Evolutionary conservation across 306 rosid species (phyloP), one percentile per base, ranked within the genome.

Genomic region (Betula pendula): DNA sequence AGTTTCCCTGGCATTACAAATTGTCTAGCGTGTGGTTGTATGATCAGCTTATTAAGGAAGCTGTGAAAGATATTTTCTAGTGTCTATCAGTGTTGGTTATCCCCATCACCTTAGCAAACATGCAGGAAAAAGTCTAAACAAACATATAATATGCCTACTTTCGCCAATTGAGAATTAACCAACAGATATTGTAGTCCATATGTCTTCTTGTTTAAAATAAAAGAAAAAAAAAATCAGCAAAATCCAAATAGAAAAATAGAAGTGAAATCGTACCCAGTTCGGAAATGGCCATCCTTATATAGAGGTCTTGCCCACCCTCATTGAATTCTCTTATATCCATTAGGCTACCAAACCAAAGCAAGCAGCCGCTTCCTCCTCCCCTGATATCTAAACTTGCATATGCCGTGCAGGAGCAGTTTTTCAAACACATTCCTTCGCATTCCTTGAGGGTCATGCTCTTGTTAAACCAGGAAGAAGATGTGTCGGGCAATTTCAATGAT

Each of bases 231-330:
- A 6, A 13, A 1, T 45, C 49, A 79, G 80, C 84, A 63, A 83
- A 33, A 63, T 31, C 35, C 15, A 10, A 62, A 33, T 20, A 17
- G 20, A 31, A 31, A 4, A 31, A 59, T 13, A 2, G 19, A 59
- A 31, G 68, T 15, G 29, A 31, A 31, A 62, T 6, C 3, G 24
- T 62, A 62, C 68, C 44, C 0, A 62, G 44, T 62, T 62, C 68
- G 16, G 68, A 62, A 33, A 2, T 15, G 42, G 68, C 43, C 68
- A 62, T 19, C 44, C 42, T 62, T 62, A 62, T 0, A 31, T 62
- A 31, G 31, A 62, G 12, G 20, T 83, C 89, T 80, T 81, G 89
- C 5, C 91, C 89, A 72, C 47, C 79, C 15, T 4, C 11, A n/a
- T 22, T 0, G 44, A 71, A 22, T 68, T 10, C 52, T 67, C 79